Evolutionary conservation across 2,329 filamentous ascomycete species (phyloP).

Genomic region (Chrysoporthe austroafricana): DNA sequence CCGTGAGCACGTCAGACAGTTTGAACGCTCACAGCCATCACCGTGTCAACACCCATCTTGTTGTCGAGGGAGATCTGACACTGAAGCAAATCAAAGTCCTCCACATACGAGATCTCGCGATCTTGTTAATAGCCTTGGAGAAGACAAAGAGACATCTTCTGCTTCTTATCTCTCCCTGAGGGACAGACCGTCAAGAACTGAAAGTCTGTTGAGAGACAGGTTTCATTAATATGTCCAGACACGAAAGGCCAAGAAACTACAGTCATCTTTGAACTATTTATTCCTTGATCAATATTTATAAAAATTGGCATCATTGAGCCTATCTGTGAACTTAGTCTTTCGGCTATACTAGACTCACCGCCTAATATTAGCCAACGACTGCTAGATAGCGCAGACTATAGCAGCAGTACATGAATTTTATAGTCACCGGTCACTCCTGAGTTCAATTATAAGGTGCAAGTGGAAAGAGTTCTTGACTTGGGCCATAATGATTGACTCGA

Average conservation of each 20-base stretch:
- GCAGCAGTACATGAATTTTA: background rate
- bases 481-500: too few species aligned
- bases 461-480: background rate
- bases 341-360: too few species aligned
- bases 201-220: slow-evolving; percentile 11
- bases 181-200: background rate
- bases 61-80: slow-evolving; percentile 39
- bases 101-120: background rate
- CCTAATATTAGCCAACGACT: too few species aligned
- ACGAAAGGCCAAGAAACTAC: too few species aligned
- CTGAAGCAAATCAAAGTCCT: background rate
- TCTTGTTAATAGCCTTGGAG: background rate
- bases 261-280: too few species aligned
- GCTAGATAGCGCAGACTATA: too few species aligned
- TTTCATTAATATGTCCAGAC: too few species aligned
- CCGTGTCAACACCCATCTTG: slow-evolving; percentile 39
- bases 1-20: background rate
- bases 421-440: background rate
- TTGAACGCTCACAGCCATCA: slow-evolving; percentile 29
- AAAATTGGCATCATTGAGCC: too few species aligned
- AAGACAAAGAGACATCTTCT: background rate
- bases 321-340: too few species aligned
- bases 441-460: background rate
- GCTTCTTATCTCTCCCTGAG: background rate
- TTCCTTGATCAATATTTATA: too few species aligned